Evolutionary conservation across 768 basidiomycete genomes (phyloP).

Genomic region (Kwoniella heveanensis): DNA sequence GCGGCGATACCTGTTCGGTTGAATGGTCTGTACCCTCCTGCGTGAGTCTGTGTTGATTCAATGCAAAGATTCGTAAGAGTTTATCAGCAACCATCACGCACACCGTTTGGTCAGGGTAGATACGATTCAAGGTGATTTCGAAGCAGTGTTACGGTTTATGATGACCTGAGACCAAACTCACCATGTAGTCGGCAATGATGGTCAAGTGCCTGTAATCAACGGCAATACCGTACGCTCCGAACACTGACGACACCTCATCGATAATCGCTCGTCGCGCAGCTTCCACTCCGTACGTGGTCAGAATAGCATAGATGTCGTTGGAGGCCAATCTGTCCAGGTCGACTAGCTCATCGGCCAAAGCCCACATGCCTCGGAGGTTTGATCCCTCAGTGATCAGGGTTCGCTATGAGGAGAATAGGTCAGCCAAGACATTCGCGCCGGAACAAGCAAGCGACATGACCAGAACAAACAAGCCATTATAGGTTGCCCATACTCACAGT

Average conservation of each 20-base stretch:
- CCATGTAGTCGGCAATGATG: conserved; percentile 99
- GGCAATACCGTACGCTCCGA: conserved; percentile 91
- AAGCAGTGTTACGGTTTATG: too few species aligned
- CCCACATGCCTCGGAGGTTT: conserved; percentile 87
- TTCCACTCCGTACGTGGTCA: conserved; percentile 93
- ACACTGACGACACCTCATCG: conserved; percentile 83
- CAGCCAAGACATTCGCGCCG: conserved; percentile 6
- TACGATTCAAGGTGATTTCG: too few species aligned
- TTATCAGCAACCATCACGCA: too few species aligned
- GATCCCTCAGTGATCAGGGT: conserved; percentile 90
- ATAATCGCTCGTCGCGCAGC: conserved; percentile 90
- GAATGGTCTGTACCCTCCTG: conserved; percentile 97
- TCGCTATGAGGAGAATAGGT: conserved; percentile 24
- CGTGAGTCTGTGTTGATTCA: conserved; percentile 96
- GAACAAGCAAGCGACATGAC: too few species aligned
- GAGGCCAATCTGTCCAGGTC: conserved; percentile 82
- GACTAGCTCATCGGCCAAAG: conserved; percentile 61
- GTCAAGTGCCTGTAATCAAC: conserved; percentile 92
- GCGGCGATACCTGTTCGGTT: conserved; percentile 92
- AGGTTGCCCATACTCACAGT: too few species aligned
- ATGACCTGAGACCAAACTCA: conserved; percentile 56
- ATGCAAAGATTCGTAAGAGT: too few species aligned
- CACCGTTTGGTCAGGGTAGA: too few species aligned
- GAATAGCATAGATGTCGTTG: conserved; percentile 89
- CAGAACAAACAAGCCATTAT: too few species aligned